These are phyloP conservation scores for Blastobotrys arbuscula DNA, from an alignment of 1,139 yeast species.

Conservation along the genomic window DNA sequence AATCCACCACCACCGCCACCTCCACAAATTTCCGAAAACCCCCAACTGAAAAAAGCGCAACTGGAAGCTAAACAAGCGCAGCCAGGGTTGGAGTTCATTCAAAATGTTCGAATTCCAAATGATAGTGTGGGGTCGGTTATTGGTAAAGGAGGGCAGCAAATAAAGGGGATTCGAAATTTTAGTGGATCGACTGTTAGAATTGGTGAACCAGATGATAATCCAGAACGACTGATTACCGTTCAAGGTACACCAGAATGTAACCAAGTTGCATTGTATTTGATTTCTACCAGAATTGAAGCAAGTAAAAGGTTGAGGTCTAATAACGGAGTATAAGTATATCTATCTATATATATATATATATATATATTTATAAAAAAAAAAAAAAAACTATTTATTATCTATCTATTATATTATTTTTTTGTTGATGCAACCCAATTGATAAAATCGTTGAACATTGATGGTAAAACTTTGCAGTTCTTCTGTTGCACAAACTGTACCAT, in stretches of 20 bases:
- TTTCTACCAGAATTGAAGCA: conserved; percentile 67
- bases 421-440: conserved; percentile 64
- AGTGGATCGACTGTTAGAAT: conserved; percentile 75
- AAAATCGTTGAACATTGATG: conserved; percentile 68
- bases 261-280: conserved; percentile 70
- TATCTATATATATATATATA: not conserved
- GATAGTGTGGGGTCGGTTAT: conserved; percentile 77
- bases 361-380: not conserved
- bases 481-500: conserved; percentile 56
- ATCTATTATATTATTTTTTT: conserved; percentile 15
- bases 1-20: conserved; percentile 7
- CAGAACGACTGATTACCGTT: conserved; percentile 61
- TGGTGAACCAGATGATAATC: conserved; percentile 41
- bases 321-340: not conserved
- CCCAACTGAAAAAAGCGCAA: conserved; percentile 21
- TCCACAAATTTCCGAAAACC: conserved; percentile 2
- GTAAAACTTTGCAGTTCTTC: conserved; percentile 46
- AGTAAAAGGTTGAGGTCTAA: conserved; percentile 35
- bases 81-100: conserved; percentile 48
- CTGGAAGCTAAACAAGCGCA: conserved; percentile 24
- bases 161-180: conserved; percentile 69
- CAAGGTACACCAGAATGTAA: conserved; percentile 66
- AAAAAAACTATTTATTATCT: conserved; percentile 2
- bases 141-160: conserved; percentile 81
- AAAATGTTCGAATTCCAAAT: conserved; percentile 72